These are phyloP conservation scores for Mycena kentingensis DNA, from an alignment of 768 basidiomycete genomes.

Conservation along the genomic window DNA sequence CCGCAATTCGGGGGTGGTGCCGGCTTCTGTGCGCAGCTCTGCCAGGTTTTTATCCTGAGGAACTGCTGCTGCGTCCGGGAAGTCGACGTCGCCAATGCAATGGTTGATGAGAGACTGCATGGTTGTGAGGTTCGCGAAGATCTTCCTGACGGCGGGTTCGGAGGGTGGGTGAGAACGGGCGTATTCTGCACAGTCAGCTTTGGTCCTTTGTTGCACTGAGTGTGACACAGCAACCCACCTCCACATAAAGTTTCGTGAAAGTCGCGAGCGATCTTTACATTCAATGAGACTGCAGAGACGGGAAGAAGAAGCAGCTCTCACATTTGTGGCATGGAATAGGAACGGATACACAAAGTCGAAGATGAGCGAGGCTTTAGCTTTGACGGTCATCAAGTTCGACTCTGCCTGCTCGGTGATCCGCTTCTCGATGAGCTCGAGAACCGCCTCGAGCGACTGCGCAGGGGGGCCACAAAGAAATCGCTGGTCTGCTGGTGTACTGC, in stretches of 20 bases:
- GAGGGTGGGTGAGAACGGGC: slow-evolving; percentile 8
- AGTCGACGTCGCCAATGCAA: neutral
- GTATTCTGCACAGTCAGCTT: too few relatives aligned
- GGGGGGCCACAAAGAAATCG: slow-evolving; percentile 3
- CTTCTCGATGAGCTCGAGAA: slow-evolving; percentile 3
- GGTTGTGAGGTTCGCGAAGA: slow-evolving; percentile 5
- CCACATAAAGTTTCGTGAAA: slow-evolving; percentile 11
- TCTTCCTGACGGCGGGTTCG: neutral
- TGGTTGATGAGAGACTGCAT: slow-evolving; percentile 8
- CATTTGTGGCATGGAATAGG: neutral
- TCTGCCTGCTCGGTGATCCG: neutral
- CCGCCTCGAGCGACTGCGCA: neutral
- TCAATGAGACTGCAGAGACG: slow-evolving; percentile 8
- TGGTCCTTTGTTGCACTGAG: too few relatives aligned
- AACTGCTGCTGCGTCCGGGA: neutral
- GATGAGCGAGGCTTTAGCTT: neutral
- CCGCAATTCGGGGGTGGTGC: neutral
- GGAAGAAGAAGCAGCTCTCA: slow-evolving; percentile 4
- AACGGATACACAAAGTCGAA: slow-evolving; percentile 2
- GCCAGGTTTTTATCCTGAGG: neutral
- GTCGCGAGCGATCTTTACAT: slow-evolving; percentile 8
- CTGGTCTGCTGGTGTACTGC: slow-evolving; percentile 8
- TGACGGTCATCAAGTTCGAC: neutral
- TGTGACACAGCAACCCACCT: too few relatives aligned
- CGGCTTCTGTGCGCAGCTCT: neutral